Percentiles rank a stretch among this genome's conserved stretches.
Evolutionary conservation across 352 stramenopile species (phyloP).

Genomic region (Pythium dissimile): DNA sequence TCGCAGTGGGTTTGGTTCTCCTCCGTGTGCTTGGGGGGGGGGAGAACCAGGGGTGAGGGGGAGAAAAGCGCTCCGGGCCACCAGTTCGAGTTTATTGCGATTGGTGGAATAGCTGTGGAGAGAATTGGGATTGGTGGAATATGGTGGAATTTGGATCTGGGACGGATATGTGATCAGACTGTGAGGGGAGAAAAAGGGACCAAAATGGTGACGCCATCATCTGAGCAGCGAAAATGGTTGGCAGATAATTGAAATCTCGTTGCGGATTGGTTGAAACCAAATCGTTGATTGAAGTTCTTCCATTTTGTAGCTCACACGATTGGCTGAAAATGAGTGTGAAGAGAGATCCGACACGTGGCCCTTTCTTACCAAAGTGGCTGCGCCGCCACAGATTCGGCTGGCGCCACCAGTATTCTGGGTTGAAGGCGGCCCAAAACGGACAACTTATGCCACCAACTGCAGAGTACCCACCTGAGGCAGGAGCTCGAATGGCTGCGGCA

Average conservation of each 20-base stretch:
- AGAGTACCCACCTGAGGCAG: slow-evolving; percentile 13
- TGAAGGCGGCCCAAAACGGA: background rate
- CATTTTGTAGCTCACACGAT: background rate
- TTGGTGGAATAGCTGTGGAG: background rate
- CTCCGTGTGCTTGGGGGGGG: background rate
- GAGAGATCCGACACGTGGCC: slow-evolving; percentile 5
- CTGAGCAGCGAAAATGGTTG: background rate
- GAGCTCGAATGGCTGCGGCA: slow-evolving; percentile 6
- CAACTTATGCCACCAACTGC: slow-evolving; percentile 7
- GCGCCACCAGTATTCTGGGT: slow-evolving; percentile 6
- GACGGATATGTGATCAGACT: background rate
- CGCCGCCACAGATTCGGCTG: slow-evolving; percentile 4
- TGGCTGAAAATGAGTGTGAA: background rate
- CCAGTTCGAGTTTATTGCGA: slow-evolving; percentile 1
- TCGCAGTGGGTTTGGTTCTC: background rate
- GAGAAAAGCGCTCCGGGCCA: slow-evolving; percentile 20
- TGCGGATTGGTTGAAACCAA: background rate
- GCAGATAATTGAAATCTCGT: background rate
- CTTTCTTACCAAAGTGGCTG: slow-evolving; percentile 3
- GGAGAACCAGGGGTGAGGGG: background rate
- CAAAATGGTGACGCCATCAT: background rate
- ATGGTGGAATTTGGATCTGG: background rate
- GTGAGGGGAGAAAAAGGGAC: background rate
- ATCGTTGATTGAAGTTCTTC: background rate
- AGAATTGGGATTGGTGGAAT: slow-evolving; percentile 4